Percentiles rank a stretch among this genome's conserved stretches.
These are phyloP conservation scores for Penicillium bovifimosum DNA, from an alignment of 495 filamentous ascomycete genomes.

Conservation along the genomic window DNA sequence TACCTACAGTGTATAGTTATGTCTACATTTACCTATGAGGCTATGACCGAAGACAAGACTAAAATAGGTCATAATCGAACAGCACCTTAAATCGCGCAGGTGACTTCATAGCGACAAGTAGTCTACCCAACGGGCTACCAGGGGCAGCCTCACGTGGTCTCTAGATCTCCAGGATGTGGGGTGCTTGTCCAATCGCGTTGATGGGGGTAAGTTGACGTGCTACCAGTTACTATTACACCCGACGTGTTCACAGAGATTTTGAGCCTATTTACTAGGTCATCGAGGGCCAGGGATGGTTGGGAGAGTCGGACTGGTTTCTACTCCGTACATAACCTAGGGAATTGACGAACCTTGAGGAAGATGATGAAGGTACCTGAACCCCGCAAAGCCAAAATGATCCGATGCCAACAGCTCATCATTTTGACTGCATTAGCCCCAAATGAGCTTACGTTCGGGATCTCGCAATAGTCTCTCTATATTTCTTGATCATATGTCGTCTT, in stretches of 20 bases:
- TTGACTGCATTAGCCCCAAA: neutral
- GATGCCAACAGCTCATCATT: neutral
- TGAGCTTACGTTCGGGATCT: neutral
- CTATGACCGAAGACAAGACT: neutral
- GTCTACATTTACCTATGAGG: no score
- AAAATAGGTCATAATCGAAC: neutral
- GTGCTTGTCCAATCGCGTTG: slow-evolving; percentile 10
- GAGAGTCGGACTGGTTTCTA: no score
- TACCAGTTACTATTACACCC: neutral
- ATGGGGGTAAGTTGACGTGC: neutral
- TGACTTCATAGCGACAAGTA: neutral
- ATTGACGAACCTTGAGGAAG: no score
- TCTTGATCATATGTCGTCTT: no score
- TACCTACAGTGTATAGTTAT: no score
- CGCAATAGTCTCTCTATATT: neutral
- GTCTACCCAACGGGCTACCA: slow-evolving; percentile 23
- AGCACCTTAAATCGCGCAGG: slow-evolving; percentile 7
- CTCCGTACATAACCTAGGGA: no score
- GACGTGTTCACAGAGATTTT: no score
- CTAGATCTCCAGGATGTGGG: slow-evolving; percentile 6
- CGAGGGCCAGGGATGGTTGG: no score
- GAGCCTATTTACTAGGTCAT: no score
- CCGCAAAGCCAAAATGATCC: neutral
- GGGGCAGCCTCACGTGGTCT: slow-evolving; percentile 27
- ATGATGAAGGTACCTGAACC: neutral